Conservation (phyloP, 148 eudicot species). For the Persicaria maculosa region DNA sequence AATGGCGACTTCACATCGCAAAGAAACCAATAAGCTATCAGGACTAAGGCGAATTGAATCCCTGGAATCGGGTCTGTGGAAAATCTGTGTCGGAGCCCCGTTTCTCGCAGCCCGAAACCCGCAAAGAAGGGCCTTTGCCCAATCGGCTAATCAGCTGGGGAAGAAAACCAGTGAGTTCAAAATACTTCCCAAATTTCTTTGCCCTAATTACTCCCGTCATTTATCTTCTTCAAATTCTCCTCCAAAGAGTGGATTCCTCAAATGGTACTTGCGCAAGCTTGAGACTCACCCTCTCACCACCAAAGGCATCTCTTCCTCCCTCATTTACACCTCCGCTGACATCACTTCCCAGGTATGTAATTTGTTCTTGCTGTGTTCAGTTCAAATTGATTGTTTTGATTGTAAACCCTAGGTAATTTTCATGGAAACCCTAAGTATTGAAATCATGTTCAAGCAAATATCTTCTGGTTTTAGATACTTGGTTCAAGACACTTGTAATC, state of each 20-base stretch:
- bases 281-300: conserved; percentile 35
- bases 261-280: conserved; percentile 42
- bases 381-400: no score
- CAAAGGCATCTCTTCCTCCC: conserved; percentile 34
- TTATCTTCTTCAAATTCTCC: conserved; percentile 18
- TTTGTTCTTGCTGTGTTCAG: no score
- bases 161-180: neutral
- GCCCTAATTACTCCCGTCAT: neutral
- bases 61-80: neutral
- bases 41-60: neutral
- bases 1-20: conserved; percentile 17
- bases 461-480: no score
- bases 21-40: conserved; percentile 6
- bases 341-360: conserved; percentile 38
- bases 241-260: conserved; percentile 23
- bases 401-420: no score
- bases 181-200: neutral
- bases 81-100: neutral
- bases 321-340: conserved; percentile 38
- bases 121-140: conserved; percentile 12
- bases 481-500: no score
- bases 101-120: neutral
- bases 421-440: no score
- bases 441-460: no score
- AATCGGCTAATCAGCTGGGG: neutral